These are phyloP conservation scores for Cercospora beticola DNA, from an alignment of 2,329 filamentous ascomycete species.

Conservation along the genomic window DNA sequence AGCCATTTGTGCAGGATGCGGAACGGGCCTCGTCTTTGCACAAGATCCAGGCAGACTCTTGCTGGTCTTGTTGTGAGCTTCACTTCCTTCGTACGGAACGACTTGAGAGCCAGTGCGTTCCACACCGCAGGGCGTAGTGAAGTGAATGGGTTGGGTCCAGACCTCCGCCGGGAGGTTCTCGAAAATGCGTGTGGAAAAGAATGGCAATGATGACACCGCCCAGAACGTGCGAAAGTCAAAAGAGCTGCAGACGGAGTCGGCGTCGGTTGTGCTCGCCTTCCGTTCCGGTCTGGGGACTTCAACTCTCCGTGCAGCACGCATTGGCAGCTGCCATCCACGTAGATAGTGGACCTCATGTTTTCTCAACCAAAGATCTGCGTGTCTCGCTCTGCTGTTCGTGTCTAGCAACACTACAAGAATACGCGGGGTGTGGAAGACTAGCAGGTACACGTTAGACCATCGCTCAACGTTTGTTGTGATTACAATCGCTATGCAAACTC, in stretches of 20 bases:
- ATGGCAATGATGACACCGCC: neutral
- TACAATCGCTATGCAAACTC: neutral
- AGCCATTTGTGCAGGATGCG: conserved; percentile 8
- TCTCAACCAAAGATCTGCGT: neutral
- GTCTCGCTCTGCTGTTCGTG: neutral
- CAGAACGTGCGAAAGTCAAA: neutral
- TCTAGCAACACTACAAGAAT: neutral
- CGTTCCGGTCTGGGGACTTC: neutral
- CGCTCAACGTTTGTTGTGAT: neutral
- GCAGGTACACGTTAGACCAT: neutral
- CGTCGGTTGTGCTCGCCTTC: neutral
- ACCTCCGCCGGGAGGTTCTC: neutral
- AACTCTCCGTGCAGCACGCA: neutral
- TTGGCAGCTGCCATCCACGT: neutral
- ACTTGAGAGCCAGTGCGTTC: neutral
- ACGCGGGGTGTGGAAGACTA: neutral
- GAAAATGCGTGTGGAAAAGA: neutral
- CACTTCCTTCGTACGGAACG: neutral
- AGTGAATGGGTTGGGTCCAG: neutral
- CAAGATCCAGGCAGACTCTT: neutral
- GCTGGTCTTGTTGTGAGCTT: neutral
- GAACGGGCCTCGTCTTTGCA: conserved; percentile 3
- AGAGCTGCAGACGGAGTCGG: neutral
- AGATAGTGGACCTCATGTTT: neutral
- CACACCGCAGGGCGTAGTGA: neutral